Evolutionary conservation across 1,284 basidiomycete genomes (phyloP).

Genomic region (Exobasidium rhododendri): DNA sequence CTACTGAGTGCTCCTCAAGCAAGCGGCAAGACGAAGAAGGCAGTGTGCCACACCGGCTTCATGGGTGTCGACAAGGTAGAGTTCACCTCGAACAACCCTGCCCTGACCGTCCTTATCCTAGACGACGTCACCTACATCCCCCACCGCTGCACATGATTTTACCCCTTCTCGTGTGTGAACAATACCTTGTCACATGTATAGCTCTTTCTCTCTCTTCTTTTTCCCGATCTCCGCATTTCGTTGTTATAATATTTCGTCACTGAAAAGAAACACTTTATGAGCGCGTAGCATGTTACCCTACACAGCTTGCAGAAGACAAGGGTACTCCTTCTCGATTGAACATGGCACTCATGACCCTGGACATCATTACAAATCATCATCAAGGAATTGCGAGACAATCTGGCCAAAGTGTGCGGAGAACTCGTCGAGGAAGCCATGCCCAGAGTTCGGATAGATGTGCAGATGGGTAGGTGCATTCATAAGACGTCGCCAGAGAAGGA

Average conservation of each 20-base stretch:
- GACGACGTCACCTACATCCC: background rate
- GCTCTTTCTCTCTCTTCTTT: too few species aligned
- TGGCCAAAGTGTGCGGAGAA: background rate
- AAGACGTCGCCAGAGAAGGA: background rate
- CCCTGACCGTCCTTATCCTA: background rate
- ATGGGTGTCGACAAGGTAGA: conserved; percentile 5
- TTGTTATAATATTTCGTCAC: too few species aligned
- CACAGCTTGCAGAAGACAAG: too few species aligned
- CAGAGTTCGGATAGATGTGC: conserved; percentile 1
- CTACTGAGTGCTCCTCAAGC: background rate
- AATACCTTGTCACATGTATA: too few species aligned
- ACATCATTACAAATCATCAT: background rate
- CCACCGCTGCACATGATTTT: background rate
- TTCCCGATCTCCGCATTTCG: too few species aligned
- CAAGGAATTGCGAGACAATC: background rate
- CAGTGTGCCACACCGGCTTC: background rate
- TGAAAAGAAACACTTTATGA: too few species aligned
- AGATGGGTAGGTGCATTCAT: background rate
- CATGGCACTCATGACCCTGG: too few species aligned
- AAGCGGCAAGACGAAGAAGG: background rate
- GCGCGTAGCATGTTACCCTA: too few species aligned
- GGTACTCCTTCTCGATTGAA: too few species aligned
- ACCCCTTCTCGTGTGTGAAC: too few species aligned
- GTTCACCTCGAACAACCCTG: background rate
- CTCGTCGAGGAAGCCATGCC: too few species aligned